Evolutionary conservation across 2,329 filamentous ascomycete species (phyloP), one percentile per base, ranked within the genome.

Genomic region (Trichoderma sp.): DNA sequence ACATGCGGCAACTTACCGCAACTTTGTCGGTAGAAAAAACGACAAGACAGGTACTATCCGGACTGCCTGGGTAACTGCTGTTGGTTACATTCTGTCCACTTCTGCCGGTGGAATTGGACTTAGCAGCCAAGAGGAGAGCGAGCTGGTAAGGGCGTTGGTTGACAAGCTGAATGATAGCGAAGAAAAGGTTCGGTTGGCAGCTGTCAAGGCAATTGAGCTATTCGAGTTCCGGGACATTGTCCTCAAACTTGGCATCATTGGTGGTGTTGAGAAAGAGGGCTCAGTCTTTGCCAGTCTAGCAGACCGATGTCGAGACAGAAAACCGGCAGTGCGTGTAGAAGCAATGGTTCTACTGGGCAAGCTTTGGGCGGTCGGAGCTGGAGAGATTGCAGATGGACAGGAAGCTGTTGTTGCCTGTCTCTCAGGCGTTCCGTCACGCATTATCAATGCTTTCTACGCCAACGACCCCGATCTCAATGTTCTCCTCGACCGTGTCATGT

Each of bases 361-460:
- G 77, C 92, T 98, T 33, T 99, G 97, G 97, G 95, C 94, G n/a
- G 95, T 97, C 21, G 96, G 94, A 14, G 91, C 93, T 21, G 94
- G 95, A 21, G 95, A 98, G 80, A 93, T 99, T 79, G 92, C 94
- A 29, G 91, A 93, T 71, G 94, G 94, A 16, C 93, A 96, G 79
- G 94, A 98, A 79, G 87, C 89, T 21, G 93, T 97, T 24, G 90
- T 89, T 14, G 87, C 91, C 11, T 89, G 96, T n/a, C 87, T 99
- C 14, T 93, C 92, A 7, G 92, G 92, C 29, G 95, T 97, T 53
- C 96, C 97, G 3, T 93, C 93, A 1, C 93, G 91, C 77, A 95
- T 99, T 62, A 91, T 98, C 77, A 95, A 95, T 81, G 93, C 93
- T 0, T 95, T 93, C 80, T 99, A 98, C 83, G 93, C 95, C 76